Evolutionary conservation across 2,329 filamentous ascomycete genomes (phyloP), one percentile per base, ranked within the genome.

Genomic region (Clarireedia paspali): DNA sequence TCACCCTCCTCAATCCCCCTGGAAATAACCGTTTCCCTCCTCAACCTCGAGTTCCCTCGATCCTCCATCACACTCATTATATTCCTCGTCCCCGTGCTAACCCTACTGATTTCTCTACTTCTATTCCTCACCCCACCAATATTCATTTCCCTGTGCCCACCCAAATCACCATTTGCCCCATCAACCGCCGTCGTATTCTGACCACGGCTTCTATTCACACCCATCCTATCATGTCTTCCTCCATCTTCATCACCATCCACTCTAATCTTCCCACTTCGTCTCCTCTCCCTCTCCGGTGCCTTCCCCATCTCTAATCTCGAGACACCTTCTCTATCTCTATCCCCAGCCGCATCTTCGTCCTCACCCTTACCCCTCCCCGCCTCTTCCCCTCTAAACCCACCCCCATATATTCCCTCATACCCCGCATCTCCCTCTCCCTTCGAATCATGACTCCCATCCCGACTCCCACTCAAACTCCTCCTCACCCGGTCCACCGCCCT

Each of bases 121-220:
- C 20, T 23, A n/a, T 6, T 27, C 27, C 30, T 40, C 30, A n/a
- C 38, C 24, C 56, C 48, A 44, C 50, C 50, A 5, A 51, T 24
- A 56, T 47, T 55, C 57, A 62, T 63, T 52, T 65, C 62, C 14
- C 59, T 47, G 38, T 60, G 55, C 10, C 62, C 63, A 26, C 59
- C 63, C 14, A 66, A 46, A 57, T 64, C 62, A 5, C 53, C 47
- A 36, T 58, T 26, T 50, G 58, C 62, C 44, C 23, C 57, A 34
- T 58, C 58, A 27, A 52, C 57, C n/a, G 4, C 42, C 20, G 2
- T 45, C 20, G 2, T 45, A 20, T 12, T 45, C 7, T 45, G 10
- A 9, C 20, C 20, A 12, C 57, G 14, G 52, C 59, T 64, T 47
- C 17, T 59, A 26, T 58, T 57, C 30, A 53, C 57, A 17, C n/a